Evolutionary conservation across 2,329 filamentous ascomycete species (phyloP), one percentile per base, ranked within the genome.

Genomic region (Gnomoniopsis smithogilvyi): DNA sequence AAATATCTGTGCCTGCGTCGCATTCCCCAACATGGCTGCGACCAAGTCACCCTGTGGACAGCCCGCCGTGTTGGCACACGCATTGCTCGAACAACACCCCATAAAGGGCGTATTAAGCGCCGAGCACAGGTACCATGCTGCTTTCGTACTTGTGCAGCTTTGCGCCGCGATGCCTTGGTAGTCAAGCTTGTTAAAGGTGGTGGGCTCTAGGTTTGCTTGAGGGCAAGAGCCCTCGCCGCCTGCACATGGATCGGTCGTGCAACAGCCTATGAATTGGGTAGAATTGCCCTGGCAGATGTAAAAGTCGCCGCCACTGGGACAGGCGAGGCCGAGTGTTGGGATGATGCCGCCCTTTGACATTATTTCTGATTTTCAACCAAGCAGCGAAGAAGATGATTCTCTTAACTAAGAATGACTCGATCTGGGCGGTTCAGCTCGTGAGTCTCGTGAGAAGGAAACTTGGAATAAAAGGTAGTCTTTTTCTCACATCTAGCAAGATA

Each of bases 181-280:
- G 7, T 60, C 62, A 7, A 61, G 54, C 1, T 55, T 24, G 22
- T 68, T 61, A 53, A 74, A 77, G 6, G 68, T 69, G 10, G 69
- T 61, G 1, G 66, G 45, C 12, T 51, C 56, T 21, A 75, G 54
- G 46, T 69, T 59, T 3, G 63, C 60, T 10, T 67, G 63, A 1
- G 73, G 73, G 55, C 76, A 77, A 38, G 59, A 45, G 38, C 74
- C 74, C 21, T 66, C 64, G 34, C 63, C 64, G 34, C 64, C 59
- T 22, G 64, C 59, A 64, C 71, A 74, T 2, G 75, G 74, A 54
- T 78, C 64, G 36, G 67, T 64, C 38, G 65, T 62, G 65, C 76
- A 78, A 61, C 76, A 78, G 26, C 76, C 76, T 30, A 78, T 57
- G 61, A 77, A 78, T 12, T 69, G 69, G 2, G 64, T 57, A 1